Conservation (phyloP, 768 basidiomycete species). For the Coprinopsis marcescibilis region DNA sequence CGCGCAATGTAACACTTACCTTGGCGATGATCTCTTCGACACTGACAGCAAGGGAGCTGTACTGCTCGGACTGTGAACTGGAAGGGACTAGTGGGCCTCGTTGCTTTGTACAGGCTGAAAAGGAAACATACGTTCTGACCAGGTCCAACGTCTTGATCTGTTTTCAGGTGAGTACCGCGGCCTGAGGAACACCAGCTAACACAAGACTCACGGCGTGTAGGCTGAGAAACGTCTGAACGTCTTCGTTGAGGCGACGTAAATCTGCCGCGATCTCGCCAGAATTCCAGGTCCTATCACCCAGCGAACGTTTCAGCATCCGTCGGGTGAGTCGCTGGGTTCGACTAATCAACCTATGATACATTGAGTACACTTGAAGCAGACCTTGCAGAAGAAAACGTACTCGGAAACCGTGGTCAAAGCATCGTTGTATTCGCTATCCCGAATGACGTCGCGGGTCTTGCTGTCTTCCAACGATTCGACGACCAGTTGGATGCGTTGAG, state of each 20-base stretch:
- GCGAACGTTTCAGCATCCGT: conserved; percentile 4
- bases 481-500: neutral
- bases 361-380: neutral
- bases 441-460: neutral
- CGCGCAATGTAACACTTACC: neutral
- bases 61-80: conserved; percentile 3
- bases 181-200: neutral
- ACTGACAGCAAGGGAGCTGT: neutral
- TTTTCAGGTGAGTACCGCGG: neutral
- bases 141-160: conserved; percentile 5
- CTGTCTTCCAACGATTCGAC: conserved; percentile 5
- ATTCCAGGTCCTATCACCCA: conserved; percentile 6
- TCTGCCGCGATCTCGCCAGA: conserved; percentile 3
- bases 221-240: conserved; percentile 2
- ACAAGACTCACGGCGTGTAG: neutral
- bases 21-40: conserved; percentile 6
- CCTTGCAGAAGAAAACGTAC: neutral
- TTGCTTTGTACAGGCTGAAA: neutral
- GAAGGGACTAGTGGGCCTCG: neutral
- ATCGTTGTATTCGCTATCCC: conserved; percentile 2
- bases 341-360: neutral
- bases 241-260: conserved; percentile 1
- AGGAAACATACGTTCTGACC: conserved; percentile 1
- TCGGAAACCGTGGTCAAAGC: neutral
- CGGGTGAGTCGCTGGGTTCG: conserved; percentile 1